A percentile compares a stretch with the other conserved stretches of the same genome.
These are phyloP conservation scores for Botrytis tulipae DNA, from an alignment of 2,329 filamentous ascomycete genomes.

Conservation along the genomic window DNA sequence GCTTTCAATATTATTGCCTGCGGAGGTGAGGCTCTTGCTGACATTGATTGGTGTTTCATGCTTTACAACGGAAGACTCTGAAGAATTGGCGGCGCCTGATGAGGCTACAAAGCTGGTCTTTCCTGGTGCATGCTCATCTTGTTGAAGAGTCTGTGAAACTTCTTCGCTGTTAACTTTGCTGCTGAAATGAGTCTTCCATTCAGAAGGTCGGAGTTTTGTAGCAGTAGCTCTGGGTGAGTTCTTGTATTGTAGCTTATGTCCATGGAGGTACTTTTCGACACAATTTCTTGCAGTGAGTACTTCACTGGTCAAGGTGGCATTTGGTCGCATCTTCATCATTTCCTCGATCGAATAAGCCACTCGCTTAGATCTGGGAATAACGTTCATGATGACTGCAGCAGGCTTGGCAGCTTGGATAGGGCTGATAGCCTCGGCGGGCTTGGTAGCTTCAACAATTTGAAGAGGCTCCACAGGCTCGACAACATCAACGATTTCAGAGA, in stretches of 20 bases:
- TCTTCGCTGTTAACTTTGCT: not conserved
- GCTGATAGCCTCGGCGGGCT: not conserved
- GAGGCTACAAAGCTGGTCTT: not conserved
- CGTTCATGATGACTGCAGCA: too few relatives aligned
- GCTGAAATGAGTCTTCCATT: not conserved
- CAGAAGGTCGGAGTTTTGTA: constrained; percentile 1
- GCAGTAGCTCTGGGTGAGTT: not conserved
- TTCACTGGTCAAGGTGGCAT: not conserved
- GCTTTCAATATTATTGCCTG: not conserved
- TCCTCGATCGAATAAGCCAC: constrained; percentile 13
- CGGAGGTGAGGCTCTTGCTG: too few relatives aligned
- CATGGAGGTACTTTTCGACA: constrained; percentile 4
- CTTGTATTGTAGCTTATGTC: not conserved
- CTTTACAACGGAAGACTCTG: not conserved
- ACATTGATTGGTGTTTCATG: not conserved
- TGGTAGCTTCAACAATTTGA: not conserved
- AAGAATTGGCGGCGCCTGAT: not conserved
- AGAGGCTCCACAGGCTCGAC: not conserved
- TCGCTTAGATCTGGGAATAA: not conserved
- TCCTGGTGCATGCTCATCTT: not conserved
- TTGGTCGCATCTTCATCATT: constrained; percentile 12
- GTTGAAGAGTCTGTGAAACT: too few relatives aligned
- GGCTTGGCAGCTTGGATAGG: not conserved
- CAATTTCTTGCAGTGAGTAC: not conserved
- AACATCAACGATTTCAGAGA: not conserved